These are phyloP conservation scores for Botryosphaeria agaves DNA, from an alignment of 2,329 filamentous ascomycete species.

Conservation along the genomic window DNA sequence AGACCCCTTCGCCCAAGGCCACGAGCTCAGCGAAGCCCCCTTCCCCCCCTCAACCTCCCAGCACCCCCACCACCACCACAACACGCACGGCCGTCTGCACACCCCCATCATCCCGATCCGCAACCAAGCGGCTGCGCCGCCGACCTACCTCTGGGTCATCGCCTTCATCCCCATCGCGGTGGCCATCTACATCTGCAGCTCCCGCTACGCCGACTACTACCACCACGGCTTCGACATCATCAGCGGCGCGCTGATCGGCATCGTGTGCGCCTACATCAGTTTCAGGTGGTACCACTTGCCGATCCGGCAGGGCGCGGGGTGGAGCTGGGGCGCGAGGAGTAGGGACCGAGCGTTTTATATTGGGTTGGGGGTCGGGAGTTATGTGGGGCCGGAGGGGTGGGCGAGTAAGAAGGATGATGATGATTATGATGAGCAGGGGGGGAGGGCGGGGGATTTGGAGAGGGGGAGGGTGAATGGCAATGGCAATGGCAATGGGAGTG, in stretches of 20 bases:
- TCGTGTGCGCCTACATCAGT: conserved; percentile 50
- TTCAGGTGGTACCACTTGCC: conserved; percentile 82
- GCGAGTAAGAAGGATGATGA: conserved; percentile 1
- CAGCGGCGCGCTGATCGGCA: conserved; percentile 66
- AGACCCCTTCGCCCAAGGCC: neutral
- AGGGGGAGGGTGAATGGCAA: neutral
- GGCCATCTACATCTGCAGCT: conserved; percentile 68
- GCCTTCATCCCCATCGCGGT: conserved; percentile 53
- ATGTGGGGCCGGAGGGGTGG: conserved; percentile 31
- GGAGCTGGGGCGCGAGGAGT: conserved; percentile 73
- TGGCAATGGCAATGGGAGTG: neutral
- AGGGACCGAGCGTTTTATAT: conserved; percentile 61
- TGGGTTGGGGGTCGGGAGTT: conserved; percentile 38
- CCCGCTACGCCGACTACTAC: conserved; percentile 73
- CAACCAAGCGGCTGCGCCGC: conserved; percentile 64
- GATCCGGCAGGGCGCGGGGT: conserved; percentile 61
- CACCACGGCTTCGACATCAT: conserved; percentile 90
- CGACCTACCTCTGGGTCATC: conserved; percentile 58
- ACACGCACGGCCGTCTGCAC: conserved; percentile 5
- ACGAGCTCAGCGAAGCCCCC: conserved; percentile 1
- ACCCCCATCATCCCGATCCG: conserved; percentile 36
- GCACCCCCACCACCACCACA: conserved; percentile 2
- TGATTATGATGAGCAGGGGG: neutral
- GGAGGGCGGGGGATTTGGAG: neutral
- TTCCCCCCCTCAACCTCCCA: conserved; percentile 1